Percentiles rank a stretch among this genome's conserved stretches.
Conservation (phyloP, 2,329 filamentous ascomycete genomes). For the Ophiosphaerella herpotricha region DNA sequence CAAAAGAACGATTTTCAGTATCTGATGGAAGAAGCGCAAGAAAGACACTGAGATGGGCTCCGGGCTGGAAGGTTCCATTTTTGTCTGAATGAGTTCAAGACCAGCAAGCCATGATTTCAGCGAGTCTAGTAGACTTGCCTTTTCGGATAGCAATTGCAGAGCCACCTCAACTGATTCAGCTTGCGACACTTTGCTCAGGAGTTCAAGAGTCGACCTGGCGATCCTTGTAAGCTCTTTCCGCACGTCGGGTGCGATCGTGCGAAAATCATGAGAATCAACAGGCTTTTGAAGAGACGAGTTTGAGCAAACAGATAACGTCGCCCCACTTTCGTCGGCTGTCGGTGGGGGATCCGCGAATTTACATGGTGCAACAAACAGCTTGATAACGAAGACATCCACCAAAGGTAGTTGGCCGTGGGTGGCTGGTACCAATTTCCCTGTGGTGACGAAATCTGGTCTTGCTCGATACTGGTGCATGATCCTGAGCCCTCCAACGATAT, state of each 20-base stretch:
- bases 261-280: conserved; percentile 12
- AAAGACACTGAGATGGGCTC: conserved; percentile 19
- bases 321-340: conserved; percentile 6
- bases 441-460: conserved; percentile 39
- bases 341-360: conserved; percentile 18
- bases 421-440: conserved; percentile 39
- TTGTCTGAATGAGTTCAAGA: conserved; percentile 8
- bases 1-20: conserved; percentile 20
- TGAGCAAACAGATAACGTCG: conserved; percentile 3
- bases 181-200: conserved; percentile 19
- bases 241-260: conserved; percentile 22
- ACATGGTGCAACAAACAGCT: conserved; percentile 24
- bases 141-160: conserved; percentile 18
- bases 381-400: conserved; percentile 33
- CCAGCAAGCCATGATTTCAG: conserved; percentile 16
- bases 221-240: conserved; percentile 20
- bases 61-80: conserved; percentile 3
- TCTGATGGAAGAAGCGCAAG: conserved; percentile 23
- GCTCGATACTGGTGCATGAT: conserved; percentile 51
- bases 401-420: conserved; percentile 42
- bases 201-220: conserved; percentile 15
- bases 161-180: conserved; percentile 8
- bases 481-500: conserved; percentile 51
- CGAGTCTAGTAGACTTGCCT: conserved; percentile 14
- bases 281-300: conserved; percentile 4